These are phyloP conservation scores for Chlamydomonas sp. DNA, from an alignment of 139 green algal genomes.

Conservation along the genomic window DNA sequence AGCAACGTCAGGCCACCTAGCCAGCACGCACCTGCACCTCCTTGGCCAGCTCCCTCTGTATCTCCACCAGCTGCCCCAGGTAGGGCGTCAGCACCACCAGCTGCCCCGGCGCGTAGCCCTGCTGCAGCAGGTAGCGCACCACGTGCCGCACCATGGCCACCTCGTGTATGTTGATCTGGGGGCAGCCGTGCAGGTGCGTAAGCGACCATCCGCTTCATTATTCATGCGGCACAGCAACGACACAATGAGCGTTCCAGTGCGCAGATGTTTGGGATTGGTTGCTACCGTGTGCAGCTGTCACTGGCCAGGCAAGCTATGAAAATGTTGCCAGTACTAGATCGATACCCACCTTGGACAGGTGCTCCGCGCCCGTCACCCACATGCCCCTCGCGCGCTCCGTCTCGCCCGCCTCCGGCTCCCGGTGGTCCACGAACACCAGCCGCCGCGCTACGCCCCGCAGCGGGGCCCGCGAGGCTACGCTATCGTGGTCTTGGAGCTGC, in stretches of 20 bases:
- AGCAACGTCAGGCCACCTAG: no score
- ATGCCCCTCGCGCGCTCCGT: neutral
- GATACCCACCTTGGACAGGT: slow-evolving; percentile 47
- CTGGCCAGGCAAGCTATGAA: no score
- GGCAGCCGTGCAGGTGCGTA: neutral
- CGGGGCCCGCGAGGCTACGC: neutral
- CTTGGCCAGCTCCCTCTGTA: slow-evolving; percentile 40
- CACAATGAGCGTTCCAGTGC: no score
- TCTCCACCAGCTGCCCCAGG: slow-evolving; percentile 78
- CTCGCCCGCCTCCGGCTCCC: slow-evolving; percentile 45
- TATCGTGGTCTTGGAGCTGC: no score
- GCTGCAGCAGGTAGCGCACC: slow-evolving; percentile 72
- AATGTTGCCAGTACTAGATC: no score
- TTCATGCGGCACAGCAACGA: no score
- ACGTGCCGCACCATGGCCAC: slow-evolving; percentile 59
- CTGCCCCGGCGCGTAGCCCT: slow-evolving; percentile 65
- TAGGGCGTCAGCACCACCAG: slow-evolving; percentile 86
- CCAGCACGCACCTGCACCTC: neutral
- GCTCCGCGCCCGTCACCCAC: slow-evolving; percentile 14
- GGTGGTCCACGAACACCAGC: slow-evolving; percentile 65
- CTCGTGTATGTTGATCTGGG: slow-evolving; percentile 59
- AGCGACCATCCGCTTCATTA: no score
- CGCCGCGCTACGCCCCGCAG: slow-evolving; percentile 51
- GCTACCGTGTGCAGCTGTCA: no score
- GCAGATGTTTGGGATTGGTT: no score